Conservation (phyloP, 257 asterid species). For the Solanum tarapatanum region DNA sequence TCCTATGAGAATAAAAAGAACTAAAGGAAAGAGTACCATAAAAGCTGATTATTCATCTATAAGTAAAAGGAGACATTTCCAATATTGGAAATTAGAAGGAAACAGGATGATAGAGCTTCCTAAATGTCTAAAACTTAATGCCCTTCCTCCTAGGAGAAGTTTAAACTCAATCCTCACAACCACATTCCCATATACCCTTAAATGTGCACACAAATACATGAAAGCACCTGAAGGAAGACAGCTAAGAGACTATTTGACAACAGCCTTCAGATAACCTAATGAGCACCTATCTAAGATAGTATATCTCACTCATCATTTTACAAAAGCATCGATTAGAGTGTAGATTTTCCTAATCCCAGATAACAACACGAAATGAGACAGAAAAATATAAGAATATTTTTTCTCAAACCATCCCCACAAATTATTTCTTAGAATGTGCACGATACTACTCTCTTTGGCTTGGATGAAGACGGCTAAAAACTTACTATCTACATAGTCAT, state of each 20-base stretch:
- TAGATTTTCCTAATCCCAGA: not conserved
- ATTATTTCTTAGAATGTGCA: not conserved
- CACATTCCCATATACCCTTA: not conserved
- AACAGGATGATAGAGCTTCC: not conserved
- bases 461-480: not conserved
- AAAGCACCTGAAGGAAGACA: not conserved
- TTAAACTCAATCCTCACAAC: not conserved
- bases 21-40: not conserved
- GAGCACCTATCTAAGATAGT: not conserved
- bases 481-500: not conserved
- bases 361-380: not conserved
- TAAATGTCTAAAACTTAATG: not conserved
- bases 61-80: not conserved
- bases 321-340: not conserved
- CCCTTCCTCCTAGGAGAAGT: not conserved
- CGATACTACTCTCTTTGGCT: not conserved
- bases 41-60: not conserved
- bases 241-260: not conserved
- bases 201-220: not conserved
- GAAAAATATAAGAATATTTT: not conserved
- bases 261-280: not conserved
- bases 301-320: not conserved
- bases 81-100: not conserved
- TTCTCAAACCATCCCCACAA: not conserved
- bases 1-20: not conserved